phyloP scores from a whole-genome alignment of 805 yeast species.

The Ogataea philodendri region DNA sequence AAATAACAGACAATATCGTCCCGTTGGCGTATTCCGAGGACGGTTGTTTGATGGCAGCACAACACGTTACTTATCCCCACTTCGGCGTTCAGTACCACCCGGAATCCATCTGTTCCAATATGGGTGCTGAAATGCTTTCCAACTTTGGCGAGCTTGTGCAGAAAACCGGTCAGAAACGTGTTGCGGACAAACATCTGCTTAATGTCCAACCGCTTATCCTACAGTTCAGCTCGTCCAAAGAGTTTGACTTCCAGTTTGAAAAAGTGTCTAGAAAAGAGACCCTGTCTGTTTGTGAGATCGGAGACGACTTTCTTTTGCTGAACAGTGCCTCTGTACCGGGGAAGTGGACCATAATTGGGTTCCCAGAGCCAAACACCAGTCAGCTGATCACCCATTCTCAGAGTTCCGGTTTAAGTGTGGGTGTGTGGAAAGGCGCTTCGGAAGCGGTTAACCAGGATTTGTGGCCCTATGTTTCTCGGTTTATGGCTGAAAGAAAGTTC shows the following conservation, averaged over 20 bases:
- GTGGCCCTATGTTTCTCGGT: conserved; percentile 53
- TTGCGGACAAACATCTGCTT: conserved; percentile 25
- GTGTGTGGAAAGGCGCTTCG: conserved; percentile 14
- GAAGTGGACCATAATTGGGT: conserved; percentile 80
- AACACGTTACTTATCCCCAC: conserved; percentile 60
- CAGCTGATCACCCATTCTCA: conserved; percentile 62
- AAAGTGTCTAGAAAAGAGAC: conserved; percentile 1
- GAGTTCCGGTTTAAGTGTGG: conserved; percentile 36
- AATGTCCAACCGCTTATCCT: conserved; percentile 25
- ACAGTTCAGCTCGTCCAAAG: conserved; percentile 6
- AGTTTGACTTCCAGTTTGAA: conserved; percentile 20
- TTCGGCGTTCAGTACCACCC: conserved; percentile 98
- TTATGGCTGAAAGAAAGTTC: conserved; percentile 41
- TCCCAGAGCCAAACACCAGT: conserved; percentile 48
- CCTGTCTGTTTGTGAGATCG: conserved; percentile 5
- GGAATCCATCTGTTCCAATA: conserved; percentile 81
- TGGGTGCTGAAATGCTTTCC: conserved; percentile 56
- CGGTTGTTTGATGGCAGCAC: conserved; percentile 75
- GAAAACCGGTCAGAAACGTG: conserved; percentile 2
- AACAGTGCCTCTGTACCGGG: conserved; percentile 87
- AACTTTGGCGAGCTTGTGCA: conserved; percentile 60
- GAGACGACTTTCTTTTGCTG: conserved; percentile 54
- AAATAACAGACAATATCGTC: conserved; percentile 33
- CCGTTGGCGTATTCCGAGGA: conserved; percentile 65
- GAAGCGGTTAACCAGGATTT: conserved; percentile 30